Evolutionary conservation across 148 eudicot species (phyloP).

Genomic region (Mesembryanthemum crystallinum): DNA sequence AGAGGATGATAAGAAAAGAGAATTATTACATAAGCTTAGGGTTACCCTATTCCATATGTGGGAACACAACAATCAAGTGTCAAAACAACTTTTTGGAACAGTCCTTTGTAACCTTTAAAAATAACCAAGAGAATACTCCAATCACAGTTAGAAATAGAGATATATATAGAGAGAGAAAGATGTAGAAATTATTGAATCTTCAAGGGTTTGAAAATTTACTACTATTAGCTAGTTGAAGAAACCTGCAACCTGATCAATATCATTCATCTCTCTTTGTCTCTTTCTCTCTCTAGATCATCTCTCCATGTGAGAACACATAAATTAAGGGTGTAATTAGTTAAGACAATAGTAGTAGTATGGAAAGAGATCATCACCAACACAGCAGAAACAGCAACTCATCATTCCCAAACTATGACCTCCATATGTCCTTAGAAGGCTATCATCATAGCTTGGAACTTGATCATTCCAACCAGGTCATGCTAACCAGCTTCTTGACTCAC

Average conservation of each 20-base stretch:
- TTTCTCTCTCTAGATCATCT: conserved; percentile 11
- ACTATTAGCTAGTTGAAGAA: conserved; percentile 20
- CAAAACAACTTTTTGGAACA: conserved; percentile 5
- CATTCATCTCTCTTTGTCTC: no score
- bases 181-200: conserved; percentile 17
- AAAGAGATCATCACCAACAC: conserved; percentile 17
- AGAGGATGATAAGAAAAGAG: no score
- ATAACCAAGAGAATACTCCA: conserved; percentile 14
- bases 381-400: conserved; percentile 1
- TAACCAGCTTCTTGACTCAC: conserved; percentile 25
- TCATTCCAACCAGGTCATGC: conserved; percentile 25
- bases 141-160: background rate
- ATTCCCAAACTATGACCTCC: conserved; percentile 32
- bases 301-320: no score
- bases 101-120: conserved; percentile 1
- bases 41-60: background rate
- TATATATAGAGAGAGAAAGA: background rate
- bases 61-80: background rate
- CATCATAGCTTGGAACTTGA: conserved; percentile 20
- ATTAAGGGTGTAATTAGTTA: no score
- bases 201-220: conserved; percentile 34
- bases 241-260: background rate
- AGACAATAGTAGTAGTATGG: no score
- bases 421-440: conserved; percentile 32
- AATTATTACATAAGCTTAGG: no score